Evolutionary conservation across 1,284 basidiomycete species (phyloP).

Genomic region (Pseudozyma thailandica): DNA sequence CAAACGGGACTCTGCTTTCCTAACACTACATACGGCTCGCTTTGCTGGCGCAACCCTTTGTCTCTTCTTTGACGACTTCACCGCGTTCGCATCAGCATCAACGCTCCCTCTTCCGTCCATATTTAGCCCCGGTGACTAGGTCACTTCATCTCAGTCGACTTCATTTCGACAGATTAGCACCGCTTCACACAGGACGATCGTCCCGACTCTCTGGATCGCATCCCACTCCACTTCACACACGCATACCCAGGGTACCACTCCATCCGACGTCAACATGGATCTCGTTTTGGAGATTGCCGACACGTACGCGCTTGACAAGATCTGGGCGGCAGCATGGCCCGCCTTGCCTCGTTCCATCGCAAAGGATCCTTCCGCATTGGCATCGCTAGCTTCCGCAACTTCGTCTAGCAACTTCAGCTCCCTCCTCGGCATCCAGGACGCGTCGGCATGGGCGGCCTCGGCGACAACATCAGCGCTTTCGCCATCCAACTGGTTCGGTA

Average conservation of each 20-base stretch:
- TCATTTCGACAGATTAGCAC: constrained; percentile 9
- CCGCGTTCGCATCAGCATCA: too few species aligned
- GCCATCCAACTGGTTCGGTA: constrained; percentile 29
- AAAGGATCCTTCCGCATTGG: constrained; percentile 30
- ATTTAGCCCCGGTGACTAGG: neutral
- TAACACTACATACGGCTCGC: neutral
- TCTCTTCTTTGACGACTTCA: too few species aligned
- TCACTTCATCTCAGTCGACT: constrained; percentile 5
- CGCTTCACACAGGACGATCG: neutral
- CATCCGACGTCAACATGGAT: constrained; percentile 75
- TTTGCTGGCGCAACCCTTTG: too few species aligned
- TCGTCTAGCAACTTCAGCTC: constrained; percentile 20
- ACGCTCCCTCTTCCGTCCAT: neutral
- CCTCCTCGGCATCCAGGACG: constrained; percentile 19
- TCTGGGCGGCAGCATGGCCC: constrained; percentile 81
- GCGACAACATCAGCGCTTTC: constrained; percentile 29
- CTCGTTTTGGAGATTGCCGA: constrained; percentile 79
- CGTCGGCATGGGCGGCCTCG: constrained; percentile 33
- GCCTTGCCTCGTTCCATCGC: constrained; percentile 52
- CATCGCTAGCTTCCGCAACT: constrained; percentile 44
- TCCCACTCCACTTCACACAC: neutral
- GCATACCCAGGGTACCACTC: neutral
- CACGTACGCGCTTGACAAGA: constrained; percentile 79
- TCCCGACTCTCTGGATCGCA: neutral
- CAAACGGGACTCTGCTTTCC: neutral